Base-by-base conservation (phyloP, 306 rosid species). In the Cicer arietinum region DNA sequence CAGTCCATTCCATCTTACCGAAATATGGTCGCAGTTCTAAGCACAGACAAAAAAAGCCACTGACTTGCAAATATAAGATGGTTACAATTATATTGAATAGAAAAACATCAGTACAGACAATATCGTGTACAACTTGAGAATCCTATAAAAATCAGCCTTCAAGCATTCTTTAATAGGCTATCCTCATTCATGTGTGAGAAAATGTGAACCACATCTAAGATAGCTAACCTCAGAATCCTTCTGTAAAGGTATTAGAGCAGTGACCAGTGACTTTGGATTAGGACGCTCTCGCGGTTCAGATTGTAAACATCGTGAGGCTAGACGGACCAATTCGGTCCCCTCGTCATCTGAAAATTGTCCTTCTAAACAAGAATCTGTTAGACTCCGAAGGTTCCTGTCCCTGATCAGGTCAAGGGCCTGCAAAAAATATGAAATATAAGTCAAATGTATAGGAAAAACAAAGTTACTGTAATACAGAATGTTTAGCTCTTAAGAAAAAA, bases 281-380 rank as follows among this genome's bases (percentile, higher is more conserved):
- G 98, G 98, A 79, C 98, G 98, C 75, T 94, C 98, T 51, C 95
- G 87, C 4, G 97, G 96, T 77, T 94, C 98, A 63, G 91, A 89
- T 75, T 94, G 93, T 67, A 94, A 73, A 78, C 98, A 94, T 51
- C 93, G 89, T 39, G 98, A 91, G 66, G 97, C 98, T 74, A 94
- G 84, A 48, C 97, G 98, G 60, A 94, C 96, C 69, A 94, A 86
- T 62, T 90, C 96, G 30, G 96, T 90, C 25, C 96, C 97, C 84
- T 94, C 98, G 5, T 91, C 95, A 80, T 86, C 81, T 72, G 98
- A 82, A 79, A 94, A 90, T 82, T 94, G 93, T 63, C 95, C 97
- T 85, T 90, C 98, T 79, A 94, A 85, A 85, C 97, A 91, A 69
- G 98, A 94, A 85, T 94, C 98, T 52, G 96, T 86, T 20, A 94